Conservation (phyloP, 2,329 filamentous ascomycete species). For the Fusarium odoratissimum region DNA sequence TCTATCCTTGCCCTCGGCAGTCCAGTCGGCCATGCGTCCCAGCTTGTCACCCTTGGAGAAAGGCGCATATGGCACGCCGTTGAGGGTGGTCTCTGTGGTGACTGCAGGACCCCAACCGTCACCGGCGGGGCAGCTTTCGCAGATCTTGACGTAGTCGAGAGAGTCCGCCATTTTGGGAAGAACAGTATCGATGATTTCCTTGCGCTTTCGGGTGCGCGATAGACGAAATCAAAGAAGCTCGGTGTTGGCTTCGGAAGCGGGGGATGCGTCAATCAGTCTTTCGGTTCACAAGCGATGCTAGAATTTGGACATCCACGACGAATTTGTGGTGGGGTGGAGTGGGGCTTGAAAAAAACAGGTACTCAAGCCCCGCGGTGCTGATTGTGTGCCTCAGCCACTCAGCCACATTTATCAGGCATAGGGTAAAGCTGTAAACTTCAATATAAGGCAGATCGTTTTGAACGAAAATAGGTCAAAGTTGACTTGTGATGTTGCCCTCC, state of each 20-base stretch:
- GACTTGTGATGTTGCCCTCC: neutral
- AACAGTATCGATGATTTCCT: constrained; percentile 15
- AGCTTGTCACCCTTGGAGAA: constrained; percentile 99
- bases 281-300: constrained; percentile 42
- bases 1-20: constrained; percentile 87
- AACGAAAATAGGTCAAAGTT: neutral
- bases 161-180: constrained; percentile 61
- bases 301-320: constrained; percentile 51
- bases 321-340: constrained; percentile 59
- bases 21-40: constrained; percentile 99
- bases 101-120: constrained; percentile 89
- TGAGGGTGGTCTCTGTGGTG: constrained; percentile 86
- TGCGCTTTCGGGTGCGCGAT: constrained; percentile 27
- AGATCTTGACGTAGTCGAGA: constrained; percentile 70
- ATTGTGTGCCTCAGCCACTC: constrained; percentile 43
- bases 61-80: constrained; percentile 96
- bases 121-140: constrained; percentile 77
- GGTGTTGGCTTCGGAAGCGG: constrained; percentile 34
- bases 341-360: constrained; percentile 46
- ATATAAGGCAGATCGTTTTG: neutral
- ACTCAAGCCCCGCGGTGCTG: constrained; percentile 46
- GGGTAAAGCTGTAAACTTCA: constrained; percentile 11
- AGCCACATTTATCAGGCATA: constrained; percentile 31
- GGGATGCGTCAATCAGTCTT: constrained; percentile 40
- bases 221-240: constrained; percentile 16